Evolutionary conservation across 495 filamentous ascomycete species (phyloP), one percentile per base, ranked within the genome.

Genomic region (Penicillium coprophilum): DNA sequence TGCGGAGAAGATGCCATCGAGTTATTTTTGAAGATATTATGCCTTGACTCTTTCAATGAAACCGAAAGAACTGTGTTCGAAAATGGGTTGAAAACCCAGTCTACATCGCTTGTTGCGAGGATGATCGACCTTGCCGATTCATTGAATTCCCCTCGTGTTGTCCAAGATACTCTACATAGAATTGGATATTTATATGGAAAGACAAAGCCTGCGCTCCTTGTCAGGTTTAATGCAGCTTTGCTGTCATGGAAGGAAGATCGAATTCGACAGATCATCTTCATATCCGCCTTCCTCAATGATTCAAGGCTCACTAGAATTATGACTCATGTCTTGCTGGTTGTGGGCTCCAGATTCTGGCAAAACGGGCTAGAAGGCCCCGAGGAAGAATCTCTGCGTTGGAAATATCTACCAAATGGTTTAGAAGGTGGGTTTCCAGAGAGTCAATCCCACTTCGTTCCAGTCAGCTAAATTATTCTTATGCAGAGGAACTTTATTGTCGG

Each of bases 401-500:
- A 86, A 81, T 80, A 88, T 60, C 68, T 95, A n/a, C 84, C 87
- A 0, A 74, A 83, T 58, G 82, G 81, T 0, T 56, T 96, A 38
- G 91, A 96, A 82, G 80, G 87, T 88, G 70, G 65, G 75, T 32
- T n/a, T 36, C 19, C 3, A 9, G 15, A 23, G 10, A 17, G n/a
- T 20, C 0, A 20, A 15, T 30, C 13, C 20, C 6, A 28, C 5
- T 31, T 1, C 5, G 8, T 23, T 20, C 30, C 4, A 8, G 20
- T 17, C 8, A 17, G 20, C 46, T 55, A 50, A 50, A 38, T 15
- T 19, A n/a, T 39, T 1, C 65, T 49, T 36, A 24, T 38, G 10
- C 51, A 91, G 88, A 86, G 50, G 91, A 95, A 68, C 73, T 95
- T 0, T 82, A 85, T 12, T 80, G 80, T 59, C 83, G 91, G 6